Percentiles rank a stretch among this genome's conserved stretches.
phyloP scores from a whole-genome alignment of 2,329 filamentous ascomycete genomes.

The Karstenula rhodostoma region DNA sequence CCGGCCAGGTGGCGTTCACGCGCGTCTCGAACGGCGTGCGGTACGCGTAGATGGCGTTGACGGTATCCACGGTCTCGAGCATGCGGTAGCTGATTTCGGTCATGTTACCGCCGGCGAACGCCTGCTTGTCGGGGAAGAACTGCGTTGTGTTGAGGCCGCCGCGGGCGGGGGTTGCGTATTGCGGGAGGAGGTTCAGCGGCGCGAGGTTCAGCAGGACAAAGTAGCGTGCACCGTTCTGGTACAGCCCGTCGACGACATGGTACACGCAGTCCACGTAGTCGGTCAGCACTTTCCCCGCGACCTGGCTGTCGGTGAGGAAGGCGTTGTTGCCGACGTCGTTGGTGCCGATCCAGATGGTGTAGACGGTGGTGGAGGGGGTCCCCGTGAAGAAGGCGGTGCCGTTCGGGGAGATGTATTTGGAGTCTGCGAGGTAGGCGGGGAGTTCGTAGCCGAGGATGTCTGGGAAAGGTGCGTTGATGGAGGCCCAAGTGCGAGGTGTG shows the following conservation, averaged over 20 bases:
- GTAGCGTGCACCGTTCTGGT: slow-evolving; percentile 70
- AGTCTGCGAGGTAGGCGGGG: slow-evolving; percentile 58
- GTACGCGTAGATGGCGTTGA: slow-evolving; percentile 62
- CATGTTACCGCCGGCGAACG: slow-evolving; percentile 50
- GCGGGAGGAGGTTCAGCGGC: slow-evolving; percentile 72
- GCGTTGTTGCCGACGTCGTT: slow-evolving; percentile 76
- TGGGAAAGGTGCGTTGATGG: slow-evolving; percentile 66
- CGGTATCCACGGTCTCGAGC: slow-evolving; percentile 58
- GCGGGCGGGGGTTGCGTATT: slow-evolving; percentile 65
- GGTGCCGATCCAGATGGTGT: slow-evolving; percentile 81
- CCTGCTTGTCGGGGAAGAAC: slow-evolving; percentile 57
- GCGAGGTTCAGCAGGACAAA: slow-evolving; percentile 77
- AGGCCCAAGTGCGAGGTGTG: slow-evolving; percentile 62
- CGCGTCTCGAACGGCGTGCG: slow-evolving; percentile 58
- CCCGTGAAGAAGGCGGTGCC: slow-evolving; percentile 55
- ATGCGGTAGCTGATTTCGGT: slow-evolving; percentile 62
- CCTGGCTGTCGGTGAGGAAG: slow-evolving; percentile 72
- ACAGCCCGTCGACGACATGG: slow-evolving; percentile 67
- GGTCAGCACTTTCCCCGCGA: slow-evolving; percentile 65
- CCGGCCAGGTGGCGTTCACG: slow-evolving; percentile 56
- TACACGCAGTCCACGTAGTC: slow-evolving; percentile 76
- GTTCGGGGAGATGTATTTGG: slow-evolving; percentile 39
- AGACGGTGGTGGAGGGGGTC: slow-evolving; percentile 69
- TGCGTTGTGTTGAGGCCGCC: slow-evolving; percentile 54
- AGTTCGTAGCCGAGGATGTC: slow-evolving; percentile 59